Conservation (phyloP, 495 filamentous ascomycete species). For the Penicillium subrubescens region DNA sequence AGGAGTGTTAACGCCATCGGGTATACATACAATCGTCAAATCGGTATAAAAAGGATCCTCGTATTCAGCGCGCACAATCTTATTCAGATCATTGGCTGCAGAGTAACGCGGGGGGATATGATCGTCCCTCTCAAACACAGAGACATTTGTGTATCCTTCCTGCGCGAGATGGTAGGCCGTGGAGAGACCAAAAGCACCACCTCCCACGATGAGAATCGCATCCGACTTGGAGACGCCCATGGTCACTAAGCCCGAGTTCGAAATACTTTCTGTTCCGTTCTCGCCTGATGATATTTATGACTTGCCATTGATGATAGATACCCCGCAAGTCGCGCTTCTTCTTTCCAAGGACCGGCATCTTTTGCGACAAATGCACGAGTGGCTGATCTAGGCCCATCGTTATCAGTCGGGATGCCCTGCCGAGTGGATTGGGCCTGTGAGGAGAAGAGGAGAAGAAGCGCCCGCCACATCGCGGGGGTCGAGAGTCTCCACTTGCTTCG, state of each 20-base stretch:
- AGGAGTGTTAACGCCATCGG: background rate
- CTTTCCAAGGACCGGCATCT: slow-evolving; percentile 4
- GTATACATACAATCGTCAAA: slow-evolving; percentile 33
- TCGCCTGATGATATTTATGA: background rate
- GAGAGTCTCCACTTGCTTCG: slow-evolving; percentile 3
- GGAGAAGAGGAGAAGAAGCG: background rate
- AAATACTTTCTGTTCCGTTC: background rate
- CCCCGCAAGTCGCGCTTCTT: slow-evolving; percentile 2
- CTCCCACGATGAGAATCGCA: slow-evolving; percentile 40
- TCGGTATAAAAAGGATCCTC: slow-evolving; percentile 57
- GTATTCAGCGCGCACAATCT: slow-evolving; percentile 59
- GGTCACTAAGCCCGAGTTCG: slow-evolving; percentile 1
- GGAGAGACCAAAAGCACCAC: slow-evolving; percentile 53
- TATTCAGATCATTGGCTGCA: slow-evolving; percentile 56
- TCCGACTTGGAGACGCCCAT: slow-evolving; percentile 28
- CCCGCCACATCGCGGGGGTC: background rate
- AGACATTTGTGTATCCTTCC: slow-evolving; percentile 48
- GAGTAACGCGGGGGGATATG: slow-evolving; percentile 33
- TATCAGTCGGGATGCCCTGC: slow-evolving; percentile 5
- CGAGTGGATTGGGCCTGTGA: slow-evolving; percentile 4
- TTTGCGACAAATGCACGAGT: background rate
- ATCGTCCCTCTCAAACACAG: slow-evolving; percentile 32
- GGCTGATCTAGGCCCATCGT: background rate
- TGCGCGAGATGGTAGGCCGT: slow-evolving; percentile 51
- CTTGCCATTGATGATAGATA: slow-evolving; percentile 1